Evolutionary conservation across 108 stramenopile species (phyloP).

Genomic region (Skeletonema costatum): DNA sequence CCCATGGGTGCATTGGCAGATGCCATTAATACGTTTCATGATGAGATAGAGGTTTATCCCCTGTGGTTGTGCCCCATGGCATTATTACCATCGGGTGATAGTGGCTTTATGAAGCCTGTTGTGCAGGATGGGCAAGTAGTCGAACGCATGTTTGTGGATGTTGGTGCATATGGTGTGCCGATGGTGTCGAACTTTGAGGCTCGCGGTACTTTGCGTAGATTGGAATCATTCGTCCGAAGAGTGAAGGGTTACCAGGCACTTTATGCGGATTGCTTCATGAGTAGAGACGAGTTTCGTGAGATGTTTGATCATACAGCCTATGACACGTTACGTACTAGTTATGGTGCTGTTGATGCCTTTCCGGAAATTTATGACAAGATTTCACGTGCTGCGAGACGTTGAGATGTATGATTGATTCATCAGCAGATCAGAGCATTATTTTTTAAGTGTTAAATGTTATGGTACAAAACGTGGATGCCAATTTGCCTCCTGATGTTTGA

Average conservation of each 20-base stretch:
- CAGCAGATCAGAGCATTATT: background rate
- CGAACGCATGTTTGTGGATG: constrained; percentile 59
- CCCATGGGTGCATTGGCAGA: constrained; percentile 52
- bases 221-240: constrained; percentile 33
- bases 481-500: background rate
- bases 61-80: constrained; percentile 57
- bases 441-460: background rate
- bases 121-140: constrained; percentile 5
- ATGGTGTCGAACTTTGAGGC: constrained; percentile 51
- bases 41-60: constrained; percentile 58
- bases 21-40: constrained; percentile 43
- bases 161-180: constrained; percentile 64
- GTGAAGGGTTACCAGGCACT: constrained; percentile 56
- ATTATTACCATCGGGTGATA: constrained; percentile 25
- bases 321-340: constrained; percentile 43
- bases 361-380: constrained; percentile 69
- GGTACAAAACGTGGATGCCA: background rate
- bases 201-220: constrained; percentile 22
- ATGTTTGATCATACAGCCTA: constrained; percentile 66
- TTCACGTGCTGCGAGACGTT: background rate
- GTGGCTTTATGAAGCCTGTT: constrained; percentile 26
- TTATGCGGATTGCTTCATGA: constrained; percentile 58
- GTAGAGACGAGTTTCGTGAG: constrained; percentile 49
- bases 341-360: constrained; percentile 52
- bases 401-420: background rate